phyloP scores from a whole-genome alignment of 108 stramenopile genomes.

The Cyclotella atomus region DNA sequence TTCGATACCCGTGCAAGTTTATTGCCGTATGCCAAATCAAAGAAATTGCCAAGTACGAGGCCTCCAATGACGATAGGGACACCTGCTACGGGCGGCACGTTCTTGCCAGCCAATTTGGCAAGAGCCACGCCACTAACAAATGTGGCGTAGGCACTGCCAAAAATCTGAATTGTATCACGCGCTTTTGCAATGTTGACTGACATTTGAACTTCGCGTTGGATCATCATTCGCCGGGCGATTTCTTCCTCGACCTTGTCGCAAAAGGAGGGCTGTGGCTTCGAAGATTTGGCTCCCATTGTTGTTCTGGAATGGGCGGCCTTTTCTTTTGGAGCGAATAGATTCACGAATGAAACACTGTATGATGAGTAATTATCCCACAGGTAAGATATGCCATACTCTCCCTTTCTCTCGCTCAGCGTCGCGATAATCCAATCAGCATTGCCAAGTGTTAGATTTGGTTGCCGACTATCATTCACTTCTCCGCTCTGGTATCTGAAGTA shows the following conservation, averaged over 20 bases:
- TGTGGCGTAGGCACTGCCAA: constrained; percentile 53
- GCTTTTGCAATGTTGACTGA: constrained; percentile 64
- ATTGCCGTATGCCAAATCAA: constrained; percentile 69
- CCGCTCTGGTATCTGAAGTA: too few relatives aligned
- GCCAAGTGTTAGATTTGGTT: too few relatives aligned
- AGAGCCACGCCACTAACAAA: constrained; percentile 28
- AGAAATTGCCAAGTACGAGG: constrained; percentile 56
- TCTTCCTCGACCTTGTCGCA: constrained; percentile 51
- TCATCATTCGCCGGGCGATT: constrained; percentile 45
- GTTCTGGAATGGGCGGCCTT: not conserved
- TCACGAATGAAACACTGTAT: too few relatives aligned
- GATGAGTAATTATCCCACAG: too few relatives aligned
- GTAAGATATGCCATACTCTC: too few relatives aligned
- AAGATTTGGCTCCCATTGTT: not conserved
- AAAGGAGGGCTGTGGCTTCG: not conserved
- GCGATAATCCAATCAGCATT: too few relatives aligned
- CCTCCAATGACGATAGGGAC: constrained; percentile 58
- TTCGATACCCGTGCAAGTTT: constrained; percentile 56
- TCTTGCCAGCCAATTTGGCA: constrained; percentile 40
- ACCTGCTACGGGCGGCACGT: constrained; percentile 42
- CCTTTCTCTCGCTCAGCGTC: too few relatives aligned
- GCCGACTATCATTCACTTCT: too few relatives aligned
- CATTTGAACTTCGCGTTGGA: constrained; percentile 66
- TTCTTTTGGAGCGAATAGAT: too few relatives aligned
- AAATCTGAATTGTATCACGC: constrained; percentile 55